Conservation (phyloP, 257 asterid species). For the Echium plantagineum region DNA sequence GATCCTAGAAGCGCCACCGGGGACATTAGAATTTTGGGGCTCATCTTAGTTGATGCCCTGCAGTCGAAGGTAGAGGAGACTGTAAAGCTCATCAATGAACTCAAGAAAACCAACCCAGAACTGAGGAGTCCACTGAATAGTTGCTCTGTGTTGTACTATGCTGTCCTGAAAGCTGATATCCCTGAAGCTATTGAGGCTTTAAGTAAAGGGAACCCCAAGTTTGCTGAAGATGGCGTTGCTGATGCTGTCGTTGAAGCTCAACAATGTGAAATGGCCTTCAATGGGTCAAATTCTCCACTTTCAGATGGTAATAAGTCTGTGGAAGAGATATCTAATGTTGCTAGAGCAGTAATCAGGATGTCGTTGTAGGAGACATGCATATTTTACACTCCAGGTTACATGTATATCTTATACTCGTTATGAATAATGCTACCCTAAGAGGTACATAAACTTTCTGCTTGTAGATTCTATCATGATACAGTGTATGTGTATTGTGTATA, state of each 20-base stretch:
- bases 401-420: too few species aligned
- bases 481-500: too few species aligned
- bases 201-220: slow-evolving; percentile 16
- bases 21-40: slow-evolving; percentile 20
- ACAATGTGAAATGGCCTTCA: slow-evolving; percentile 14
- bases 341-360: slow-evolving; percentile 25
- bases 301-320: slow-evolving; percentile 5
- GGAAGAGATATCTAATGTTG: slow-evolving; percentile 20
- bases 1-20: slow-evolving; percentile 19
- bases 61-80: slow-evolving; percentile 7
- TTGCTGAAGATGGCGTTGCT: slow-evolving; percentile 20
- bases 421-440: too few species aligned
- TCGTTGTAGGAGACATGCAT: slow-evolving; percentile 6
- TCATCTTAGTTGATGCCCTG: slow-evolving; percentile 16
- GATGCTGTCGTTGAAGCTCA: slow-evolving; percentile 16
- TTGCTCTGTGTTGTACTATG: slow-evolving; percentile 9
- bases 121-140: background rate
- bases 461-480: too few species aligned
- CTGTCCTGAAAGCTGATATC: slow-evolving; percentile 13
- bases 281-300: slow-evolving; percentile 8
- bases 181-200: slow-evolving; percentile 17
- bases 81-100: slow-evolving; percentile 2
- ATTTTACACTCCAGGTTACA: too few species aligned
- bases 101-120: slow-evolving; percentile 15
- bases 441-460: too few species aligned